phyloP scores from a whole-genome alignment of 2,329 filamentous ascomycete species.

The Ilyonectria mors-panacis region DNA sequence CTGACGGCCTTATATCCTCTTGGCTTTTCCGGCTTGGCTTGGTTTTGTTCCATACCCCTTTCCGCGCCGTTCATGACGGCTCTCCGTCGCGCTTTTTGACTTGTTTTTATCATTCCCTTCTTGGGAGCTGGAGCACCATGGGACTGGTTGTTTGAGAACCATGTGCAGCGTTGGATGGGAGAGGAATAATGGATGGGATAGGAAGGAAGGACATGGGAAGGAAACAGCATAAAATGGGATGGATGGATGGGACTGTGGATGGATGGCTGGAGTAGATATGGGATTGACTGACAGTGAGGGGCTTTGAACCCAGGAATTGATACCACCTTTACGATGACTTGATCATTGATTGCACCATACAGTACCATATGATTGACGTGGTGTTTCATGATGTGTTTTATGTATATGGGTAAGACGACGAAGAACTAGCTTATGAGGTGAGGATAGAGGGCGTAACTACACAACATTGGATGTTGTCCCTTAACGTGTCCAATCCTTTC shows the following conservation, averaged over 20 bases:
- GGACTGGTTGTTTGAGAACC: constrained; percentile 3
- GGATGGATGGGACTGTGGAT: constrained; percentile 22
- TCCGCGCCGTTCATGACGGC: constrained; percentile 11
- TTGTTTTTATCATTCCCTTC: constrained; percentile 17
- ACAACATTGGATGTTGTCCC: no score
- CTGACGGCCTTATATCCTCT: constrained; percentile 31
- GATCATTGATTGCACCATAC: constrained; percentile 8
- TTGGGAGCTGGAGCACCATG: constrained; percentile 10
- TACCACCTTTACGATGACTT: constrained; percentile 38
- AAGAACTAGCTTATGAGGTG: no score
- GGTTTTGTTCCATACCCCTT: constrained; percentile 38
- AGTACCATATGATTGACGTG: neutral
- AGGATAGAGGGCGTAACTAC: no score
- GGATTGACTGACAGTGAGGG: constrained; percentile 34
- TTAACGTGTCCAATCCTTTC: no score
- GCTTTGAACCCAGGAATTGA: constrained; percentile 42
- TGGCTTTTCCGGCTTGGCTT: constrained; percentile 31
- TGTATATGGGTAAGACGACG: neutral
- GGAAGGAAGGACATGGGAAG: constrained; percentile 25
- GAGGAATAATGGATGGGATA: constrained; percentile 9
- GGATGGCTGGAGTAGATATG: constrained; percentile 23
- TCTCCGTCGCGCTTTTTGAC: constrained; percentile 5
- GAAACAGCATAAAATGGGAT: constrained; percentile 21
- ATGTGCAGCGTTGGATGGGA: constrained; percentile 29
- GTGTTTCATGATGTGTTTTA: neutral